Evolutionary conservation across 2,329 filamentous ascomycete genomes (phyloP).

Genomic region (Hypomyces perniciosus): DNA sequence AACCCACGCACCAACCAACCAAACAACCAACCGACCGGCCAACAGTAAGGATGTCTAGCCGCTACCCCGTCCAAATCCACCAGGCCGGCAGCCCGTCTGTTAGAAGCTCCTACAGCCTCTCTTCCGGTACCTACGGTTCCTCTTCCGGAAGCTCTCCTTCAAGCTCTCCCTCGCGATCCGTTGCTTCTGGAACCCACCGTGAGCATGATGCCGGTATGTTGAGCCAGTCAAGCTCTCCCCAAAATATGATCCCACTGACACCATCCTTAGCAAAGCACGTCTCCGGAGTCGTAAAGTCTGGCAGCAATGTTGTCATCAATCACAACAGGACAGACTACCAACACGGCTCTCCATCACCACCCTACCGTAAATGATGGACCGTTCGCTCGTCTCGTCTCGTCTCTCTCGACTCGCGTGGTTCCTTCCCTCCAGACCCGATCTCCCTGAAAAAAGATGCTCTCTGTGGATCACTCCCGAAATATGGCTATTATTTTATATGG

Average conservation of each 20-base stretch:
- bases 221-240: background rate
- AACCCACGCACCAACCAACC: background rate
- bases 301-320: slow-evolving; percentile 27
- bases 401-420: background rate
- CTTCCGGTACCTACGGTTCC: slow-evolving; percentile 16
- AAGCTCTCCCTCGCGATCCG: slow-evolving; percentile 22
- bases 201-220: slow-evolving; percentile 29
- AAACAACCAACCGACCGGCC: background rate
- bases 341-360: slow-evolving; percentile 24
- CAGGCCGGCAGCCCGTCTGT: slow-evolving; percentile 16
- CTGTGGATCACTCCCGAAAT: too few species aligned
- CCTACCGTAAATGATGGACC: slow-evolving; percentile 16
- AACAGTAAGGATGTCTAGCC: slow-evolving; percentile 7
- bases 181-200: slow-evolving; percentile 24
- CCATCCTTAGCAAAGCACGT: slow-evolving; percentile 19
- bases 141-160: background rate
- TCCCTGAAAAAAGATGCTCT: too few species aligned
- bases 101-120: slow-evolving; percentile 20
- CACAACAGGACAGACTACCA: slow-evolving; percentile 27
- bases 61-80: slow-evolving; percentile 27
- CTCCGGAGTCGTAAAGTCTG: slow-evolving; percentile 19
- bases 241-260: slow-evolving; percentile 14
- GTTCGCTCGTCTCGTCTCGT: background rate
- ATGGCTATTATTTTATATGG: too few species aligned
- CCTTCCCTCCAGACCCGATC: too few species aligned